Conservation (phyloP, 257 asterid species). For the Thymus mandschuricus region DNA sequence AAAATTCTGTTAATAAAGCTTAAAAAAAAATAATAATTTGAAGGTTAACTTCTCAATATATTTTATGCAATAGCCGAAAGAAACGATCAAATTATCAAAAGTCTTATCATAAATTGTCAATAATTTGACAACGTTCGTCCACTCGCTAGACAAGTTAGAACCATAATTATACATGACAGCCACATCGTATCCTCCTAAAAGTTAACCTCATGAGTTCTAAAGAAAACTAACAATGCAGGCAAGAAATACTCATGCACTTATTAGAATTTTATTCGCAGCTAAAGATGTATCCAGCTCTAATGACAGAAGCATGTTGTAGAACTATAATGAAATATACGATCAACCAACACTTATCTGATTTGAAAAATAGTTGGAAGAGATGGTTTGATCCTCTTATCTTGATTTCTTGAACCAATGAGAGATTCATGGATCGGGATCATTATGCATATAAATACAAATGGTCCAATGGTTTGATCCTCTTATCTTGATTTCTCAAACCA, state of each 20-base stretch:
- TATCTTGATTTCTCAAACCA: too few species aligned
- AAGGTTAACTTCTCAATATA: too few species aligned
- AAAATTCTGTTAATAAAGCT: too few species aligned
- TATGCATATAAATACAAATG: slow-evolving; percentile 2
- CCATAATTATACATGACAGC: not conserved
- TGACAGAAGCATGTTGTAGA: too few species aligned
- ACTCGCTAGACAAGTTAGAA: not conserved
- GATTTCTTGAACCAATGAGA: slow-evolving; percentile 2
- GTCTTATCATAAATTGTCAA: not conserved
- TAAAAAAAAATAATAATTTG: too few species aligned
- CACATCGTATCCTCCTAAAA: not conserved
- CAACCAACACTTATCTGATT: not conserved
- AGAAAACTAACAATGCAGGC: not conserved
- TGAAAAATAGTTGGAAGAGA: not conserved
- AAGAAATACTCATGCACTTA: not conserved
- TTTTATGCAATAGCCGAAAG: too few species aligned
- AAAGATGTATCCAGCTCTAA: not conserved
- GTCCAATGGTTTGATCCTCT: not conserved
- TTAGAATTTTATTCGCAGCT: not conserved
- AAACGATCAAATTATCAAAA: slow-evolving; percentile 3
- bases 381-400: not conserved
- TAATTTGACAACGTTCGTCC: not conserved
- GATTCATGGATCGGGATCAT: not conserved
- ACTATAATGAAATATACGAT: too few species aligned
- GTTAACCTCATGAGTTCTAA: not conserved